Percentiles rank a stretch among this genome's conserved stretches.
phyloP scores from a whole-genome alignment of 1,284 basidiomycete genomes.

The Amylostereum areolatum region DNA sequence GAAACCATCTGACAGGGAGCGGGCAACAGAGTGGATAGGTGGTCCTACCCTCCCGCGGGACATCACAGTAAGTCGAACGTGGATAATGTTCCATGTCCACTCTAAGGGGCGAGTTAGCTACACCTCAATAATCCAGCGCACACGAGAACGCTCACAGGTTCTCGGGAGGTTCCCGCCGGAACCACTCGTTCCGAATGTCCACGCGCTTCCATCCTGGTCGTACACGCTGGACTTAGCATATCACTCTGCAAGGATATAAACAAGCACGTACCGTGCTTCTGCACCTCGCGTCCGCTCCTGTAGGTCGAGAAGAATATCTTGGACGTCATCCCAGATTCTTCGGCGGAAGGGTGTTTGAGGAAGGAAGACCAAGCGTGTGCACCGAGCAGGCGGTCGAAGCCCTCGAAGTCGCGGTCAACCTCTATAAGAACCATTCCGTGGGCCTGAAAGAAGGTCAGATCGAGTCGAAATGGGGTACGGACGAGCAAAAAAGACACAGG shows the following conservation, averaged over 20 bases:
- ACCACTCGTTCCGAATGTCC: slow-evolving; percentile 48
- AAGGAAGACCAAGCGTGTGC: slow-evolving; percentile 60
- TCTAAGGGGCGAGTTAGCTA: slow-evolving; percentile 18
- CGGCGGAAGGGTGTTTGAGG: slow-evolving; percentile 34
- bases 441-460: slow-evolving; percentile 31
- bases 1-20: slow-evolving; percentile 32
- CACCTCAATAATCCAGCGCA: background rate
- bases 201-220: slow-evolving; percentile 58
- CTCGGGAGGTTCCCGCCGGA: slow-evolving; percentile 37
- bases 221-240: background rate
- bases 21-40: slow-evolving; percentile 51
- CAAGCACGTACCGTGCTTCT: slow-evolving; percentile 33
- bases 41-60: slow-evolving; percentile 49
- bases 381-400: slow-evolving; percentile 47
- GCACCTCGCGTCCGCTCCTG: slow-evolving; percentile 33
- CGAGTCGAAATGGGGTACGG: background rate
- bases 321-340: slow-evolving; percentile 36
- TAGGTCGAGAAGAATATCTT: slow-evolving; percentile 51
- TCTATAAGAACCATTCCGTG: slow-evolving; percentile 64
- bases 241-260: slow-evolving; percentile 1
- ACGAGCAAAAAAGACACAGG: no score
- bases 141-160: slow-evolving; percentile 19
- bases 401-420: slow-evolving; percentile 32
- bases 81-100: slow-evolving; percentile 50
- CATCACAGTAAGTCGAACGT: slow-evolving; percentile 40